Evolutionary conservation across 2,329 filamentous ascomycete genomes (phyloP), one percentile per base, ranked within the genome.

Genomic region (Aspergillus persii): DNA sequence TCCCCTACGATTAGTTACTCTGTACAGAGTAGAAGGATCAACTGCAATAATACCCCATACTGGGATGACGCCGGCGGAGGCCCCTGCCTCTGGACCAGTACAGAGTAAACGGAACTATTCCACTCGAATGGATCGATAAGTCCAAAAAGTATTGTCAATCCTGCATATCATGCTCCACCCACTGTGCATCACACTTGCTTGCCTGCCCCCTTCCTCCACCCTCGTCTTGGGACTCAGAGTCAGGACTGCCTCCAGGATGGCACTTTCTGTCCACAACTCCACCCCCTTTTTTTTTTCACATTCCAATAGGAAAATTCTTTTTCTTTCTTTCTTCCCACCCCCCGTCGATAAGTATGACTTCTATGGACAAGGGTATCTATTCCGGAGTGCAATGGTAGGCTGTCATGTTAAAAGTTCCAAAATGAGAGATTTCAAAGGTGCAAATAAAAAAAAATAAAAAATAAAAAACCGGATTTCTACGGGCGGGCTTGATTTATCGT

Each of bases 91-190:
- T 27, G 9, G 12, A 27, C 44, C 44, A 47, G 3, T 27, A 5
- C 18, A 15, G 4, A 15, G 8, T 44, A 5, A 18, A 4, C 44
- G 18, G 54, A 62, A 60, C 58, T 58, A 58, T 60, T 47, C 18
- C 11, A 26, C 9, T 47, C 44, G 26, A 49, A 39, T 50, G 47
- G 54, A 54, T 59, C 46, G 58, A 64, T 58, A 54, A 58, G 59
- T 63, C 63, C 59, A 63, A 65, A 41, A 65, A 58, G 54, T 50
- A 57, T 57, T 54, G 59, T 50, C 47, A 55, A 61, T 61, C 55
- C 63, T 65, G 61, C 61, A 61, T 61, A 54, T 51, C 55, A 46
- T 46, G 47, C 62, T 64, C 63, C 60, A 63, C 56, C 56, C 12
- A 12, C 18, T 57, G 48, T 56, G 56, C 36, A 61, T 53, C 59